Evolutionary conservation across 768 basidiomycete genomes (phyloP).

Genomic region (Lactifluus rugatus): DNA sequence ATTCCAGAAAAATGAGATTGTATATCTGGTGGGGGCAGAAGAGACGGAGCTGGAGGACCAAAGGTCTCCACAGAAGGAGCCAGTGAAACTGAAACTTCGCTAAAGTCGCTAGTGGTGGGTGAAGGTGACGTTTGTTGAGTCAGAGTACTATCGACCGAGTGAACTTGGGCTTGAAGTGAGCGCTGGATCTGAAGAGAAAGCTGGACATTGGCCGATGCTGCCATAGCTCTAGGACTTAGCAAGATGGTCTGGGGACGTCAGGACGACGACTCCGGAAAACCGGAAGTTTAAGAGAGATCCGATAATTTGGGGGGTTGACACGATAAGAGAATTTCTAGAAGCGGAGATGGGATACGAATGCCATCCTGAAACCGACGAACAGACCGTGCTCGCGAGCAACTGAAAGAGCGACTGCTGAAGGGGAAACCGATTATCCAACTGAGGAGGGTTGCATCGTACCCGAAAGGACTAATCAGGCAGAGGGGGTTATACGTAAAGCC

Average conservation of each 20-base stretch:
- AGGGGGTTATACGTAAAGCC: slow-evolving; percentile 9
- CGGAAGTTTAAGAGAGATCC: slow-evolving; percentile 12
- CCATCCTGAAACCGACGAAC: slow-evolving; percentile 16
- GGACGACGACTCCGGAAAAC: not conserved
- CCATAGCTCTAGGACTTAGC: not conserved
- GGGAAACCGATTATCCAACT: slow-evolving; percentile 4
- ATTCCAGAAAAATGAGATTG: slow-evolving; percentile 10
- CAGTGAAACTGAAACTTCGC: slow-evolving; percentile 11
- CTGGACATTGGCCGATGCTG: not conserved
- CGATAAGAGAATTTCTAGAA: slow-evolving; percentile 9
- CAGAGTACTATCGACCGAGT: not conserved
- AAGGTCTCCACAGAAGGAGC: slow-evolving; percentile 10
- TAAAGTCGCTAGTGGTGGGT: slow-evolving; percentile 17
- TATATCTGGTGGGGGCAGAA: slow-evolving; percentile 12
- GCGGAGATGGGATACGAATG: slow-evolving; percentile 11
- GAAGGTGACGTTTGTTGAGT: slow-evolving; percentile 13
- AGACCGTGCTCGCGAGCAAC: slow-evolving; percentile 10
- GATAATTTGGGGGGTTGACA: not conserved
- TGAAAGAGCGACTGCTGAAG: not conserved
- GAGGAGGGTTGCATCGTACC: not conserved
- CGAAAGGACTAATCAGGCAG: not conserved
- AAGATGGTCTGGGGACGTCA: not conserved
- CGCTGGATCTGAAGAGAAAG: slow-evolving; percentile 12
- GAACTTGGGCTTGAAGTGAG: slow-evolving; percentile 3
- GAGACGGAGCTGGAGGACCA: slow-evolving; percentile 17